Evolutionary conservation across 169 alveolate genomes (phyloP).

Genomic region (Theileria annulata): DNA sequence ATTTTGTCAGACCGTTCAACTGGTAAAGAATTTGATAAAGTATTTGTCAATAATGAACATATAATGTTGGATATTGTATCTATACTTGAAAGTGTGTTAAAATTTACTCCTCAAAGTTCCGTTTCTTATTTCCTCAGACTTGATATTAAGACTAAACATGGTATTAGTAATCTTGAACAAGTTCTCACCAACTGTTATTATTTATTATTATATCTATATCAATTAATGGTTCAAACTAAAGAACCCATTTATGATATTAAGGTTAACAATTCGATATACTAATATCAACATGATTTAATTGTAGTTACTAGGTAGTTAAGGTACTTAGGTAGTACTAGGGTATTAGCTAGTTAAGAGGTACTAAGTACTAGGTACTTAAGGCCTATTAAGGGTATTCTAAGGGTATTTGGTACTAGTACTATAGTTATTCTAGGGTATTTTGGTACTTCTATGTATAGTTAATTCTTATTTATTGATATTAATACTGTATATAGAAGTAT

Average conservation of each 20-base stretch:
- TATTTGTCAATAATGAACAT: slow-evolving; percentile 39
- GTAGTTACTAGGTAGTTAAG: too few species aligned
- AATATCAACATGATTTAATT: too few species aligned
- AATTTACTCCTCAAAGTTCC: slow-evolving; percentile 10
- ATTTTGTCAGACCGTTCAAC: slow-evolving; percentile 26
- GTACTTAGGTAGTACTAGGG: too few species aligned
- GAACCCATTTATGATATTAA: slow-evolving; percentile 50
- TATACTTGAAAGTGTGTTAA: slow-evolving; percentile 36
- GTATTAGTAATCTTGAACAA: slow-evolving; percentile 14
- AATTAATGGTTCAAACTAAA: slow-evolving; percentile 5
- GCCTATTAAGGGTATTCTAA: too few species aligned
- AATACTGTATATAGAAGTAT: not conserved
- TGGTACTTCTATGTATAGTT: too few species aligned
- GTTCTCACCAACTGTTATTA: slow-evolving; percentile 40
- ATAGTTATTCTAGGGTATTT: too few species aligned
- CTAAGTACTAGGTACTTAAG: too few species aligned
- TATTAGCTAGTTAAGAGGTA: too few species aligned
- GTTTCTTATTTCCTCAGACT: slow-evolving; percentile 14
- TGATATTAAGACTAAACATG: slow-evolving; percentile 22
- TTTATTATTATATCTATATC: slow-evolving; percentile 18
- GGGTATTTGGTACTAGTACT: not conserved
- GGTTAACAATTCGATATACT: slow-evolving; percentile 28
- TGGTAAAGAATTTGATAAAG: slow-evolving; percentile 1
- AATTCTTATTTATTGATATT: not conserved
- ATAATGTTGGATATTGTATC: slow-evolving; percentile 48